Percentiles rank a stretch among this genome's conserved stretches.
Conservation (phyloP, 176 grass and related monocot species). For the Cenchrus fungigraminus region DNA sequence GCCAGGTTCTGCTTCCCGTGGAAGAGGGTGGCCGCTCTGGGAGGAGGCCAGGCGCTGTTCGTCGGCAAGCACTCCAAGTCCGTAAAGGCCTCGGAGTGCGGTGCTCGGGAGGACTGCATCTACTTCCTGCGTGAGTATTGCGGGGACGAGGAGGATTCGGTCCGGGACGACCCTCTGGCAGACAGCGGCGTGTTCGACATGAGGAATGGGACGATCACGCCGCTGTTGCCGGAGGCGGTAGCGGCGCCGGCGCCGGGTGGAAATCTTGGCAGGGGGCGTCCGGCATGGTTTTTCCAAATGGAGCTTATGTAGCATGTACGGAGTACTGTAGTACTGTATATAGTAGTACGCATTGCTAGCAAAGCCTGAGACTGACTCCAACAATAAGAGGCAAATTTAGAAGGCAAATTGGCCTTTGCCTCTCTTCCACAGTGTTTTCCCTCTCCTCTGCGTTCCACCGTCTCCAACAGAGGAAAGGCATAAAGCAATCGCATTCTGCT, state of each 20-base stretch:
- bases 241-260: too few species aligned
- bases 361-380: too few species aligned
- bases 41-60: slow-evolving; percentile 9
- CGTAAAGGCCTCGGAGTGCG: neutral
- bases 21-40: neutral
- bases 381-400: too few species aligned
- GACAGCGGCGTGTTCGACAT: slow-evolving; percentile 16
- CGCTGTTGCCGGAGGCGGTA: neutral
- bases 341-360: too few species aligned
- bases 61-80: slow-evolving; percentile 24
- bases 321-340: too few species aligned
- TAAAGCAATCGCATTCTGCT: too few species aligned
- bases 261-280: neutral
- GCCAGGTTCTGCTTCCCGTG: neutral
- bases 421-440: too few species aligned
- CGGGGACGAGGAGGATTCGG: neutral
- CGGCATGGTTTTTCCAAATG: neutral
- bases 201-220: neutral
- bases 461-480: too few species aligned
- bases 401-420: too few species aligned
- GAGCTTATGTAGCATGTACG: too few species aligned
- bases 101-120: slow-evolving; percentile 24
- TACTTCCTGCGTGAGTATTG: slow-evolving; percentile 5
- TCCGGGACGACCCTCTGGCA: neutral
- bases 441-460: too few species aligned